These are phyloP conservation scores for Eimeria maxima DNA, from an alignment of 169 alveolate species.

Conservation along the genomic window DNA sequence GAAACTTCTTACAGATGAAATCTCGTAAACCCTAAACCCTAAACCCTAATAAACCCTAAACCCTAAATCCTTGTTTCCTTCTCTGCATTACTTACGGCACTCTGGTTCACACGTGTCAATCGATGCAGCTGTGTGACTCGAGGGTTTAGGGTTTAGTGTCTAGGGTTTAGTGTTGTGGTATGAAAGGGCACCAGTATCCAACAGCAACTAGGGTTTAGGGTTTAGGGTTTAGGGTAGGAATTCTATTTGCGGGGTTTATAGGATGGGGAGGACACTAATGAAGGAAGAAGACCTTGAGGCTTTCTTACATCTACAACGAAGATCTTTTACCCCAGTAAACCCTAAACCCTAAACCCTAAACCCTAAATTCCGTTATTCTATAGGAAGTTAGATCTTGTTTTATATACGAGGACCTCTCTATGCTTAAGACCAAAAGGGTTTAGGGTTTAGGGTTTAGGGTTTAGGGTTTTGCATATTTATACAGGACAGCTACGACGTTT, in stretches of 20 bases:
- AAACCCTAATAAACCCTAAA: conserved; percentile 46
- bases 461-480: neutral
- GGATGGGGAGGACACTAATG: conserved; percentile 50
- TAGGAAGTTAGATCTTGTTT: no score
- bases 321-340: conserved; percentile 66
- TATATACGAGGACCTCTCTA: no score
- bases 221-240: conserved; percentile 34
- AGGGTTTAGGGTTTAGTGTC: conserved; percentile 32
- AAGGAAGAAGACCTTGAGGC: conserved; percentile 61
- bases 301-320: conserved; percentile 40
- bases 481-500: conserved; percentile 70
- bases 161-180: neutral
- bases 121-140: neutral
- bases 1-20: conserved; percentile 33
- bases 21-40: conserved; percentile 36
- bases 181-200: neutral
- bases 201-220: conserved; percentile 16
- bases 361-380: neutral
- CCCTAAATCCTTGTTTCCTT: neutral
- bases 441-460: conserved; percentile 51
- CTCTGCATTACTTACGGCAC: no score
- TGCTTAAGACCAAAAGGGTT: no score
- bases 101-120: neutral
- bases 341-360: conserved; percentile 57
- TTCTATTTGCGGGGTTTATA: neutral